phyloP scores from a whole-genome alignment of 192 early-diverging fungal species.

The Glomus cerebriforme region DNA sequence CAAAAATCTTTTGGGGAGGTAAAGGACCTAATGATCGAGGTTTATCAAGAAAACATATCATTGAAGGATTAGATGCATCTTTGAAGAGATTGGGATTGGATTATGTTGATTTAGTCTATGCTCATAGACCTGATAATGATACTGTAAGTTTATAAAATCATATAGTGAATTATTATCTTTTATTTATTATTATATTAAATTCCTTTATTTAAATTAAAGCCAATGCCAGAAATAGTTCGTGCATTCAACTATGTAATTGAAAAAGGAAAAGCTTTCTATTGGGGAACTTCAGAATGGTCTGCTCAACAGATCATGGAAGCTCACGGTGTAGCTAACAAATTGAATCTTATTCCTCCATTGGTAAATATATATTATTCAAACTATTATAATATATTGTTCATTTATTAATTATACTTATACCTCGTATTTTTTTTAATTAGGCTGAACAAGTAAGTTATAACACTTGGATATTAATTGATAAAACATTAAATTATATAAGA shows the following conservation, averaged over 20 bases:
- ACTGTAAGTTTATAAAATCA: slow-evolving; percentile 38
- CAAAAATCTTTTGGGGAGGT: slow-evolving; percentile 77
- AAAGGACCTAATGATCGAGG: slow-evolving; percentile 80
- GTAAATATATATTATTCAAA: slow-evolving; percentile 26
- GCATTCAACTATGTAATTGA: slow-evolving; percentile 84
- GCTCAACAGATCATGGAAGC: slow-evolving; percentile 78
- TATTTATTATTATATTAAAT: not conserved
- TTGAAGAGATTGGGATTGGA: slow-evolving; percentile 71
- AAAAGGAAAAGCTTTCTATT: slow-evolving; percentile 79
- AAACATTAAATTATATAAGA: not conserved
- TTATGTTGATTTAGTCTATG: slow-evolving; percentile 79
- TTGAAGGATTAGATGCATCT: slow-evolving; percentile 75
- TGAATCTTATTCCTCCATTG: slow-evolving; percentile 71
- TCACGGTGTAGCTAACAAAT: slow-evolving; percentile 61
- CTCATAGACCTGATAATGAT: slow-evolving; percentile 74
- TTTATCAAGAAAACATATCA: slow-evolving; percentile 81
- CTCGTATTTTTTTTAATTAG: not conserved
- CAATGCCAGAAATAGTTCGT: slow-evolving; percentile 87
- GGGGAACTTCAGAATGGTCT: slow-evolving; percentile 85
- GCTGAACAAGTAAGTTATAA: slow-evolving; percentile 35
- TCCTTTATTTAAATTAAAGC: slow-evolving; percentile 19
- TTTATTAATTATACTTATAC: too few relatives aligned
- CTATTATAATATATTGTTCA: too few relatives aligned
- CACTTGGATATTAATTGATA: not conserved
- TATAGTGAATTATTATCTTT: not conserved